Conservation (phyloP, 2,329 filamentous ascomycete genomes). For the Tolypocladium inflatum region DNA sequence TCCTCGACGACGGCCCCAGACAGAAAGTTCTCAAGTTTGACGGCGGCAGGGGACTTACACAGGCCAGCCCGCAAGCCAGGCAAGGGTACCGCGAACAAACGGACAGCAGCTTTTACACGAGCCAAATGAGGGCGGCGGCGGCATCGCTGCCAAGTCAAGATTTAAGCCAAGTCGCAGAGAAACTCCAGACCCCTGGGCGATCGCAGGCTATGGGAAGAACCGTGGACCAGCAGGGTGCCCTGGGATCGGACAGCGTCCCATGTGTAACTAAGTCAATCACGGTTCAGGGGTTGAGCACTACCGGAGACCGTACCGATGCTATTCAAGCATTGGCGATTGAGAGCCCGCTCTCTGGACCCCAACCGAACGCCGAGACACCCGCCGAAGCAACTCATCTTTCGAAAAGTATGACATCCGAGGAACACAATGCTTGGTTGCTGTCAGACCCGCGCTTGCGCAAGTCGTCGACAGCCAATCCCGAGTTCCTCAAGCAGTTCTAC, state of each 20-base stretch:
- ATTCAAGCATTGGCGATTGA: neutral
- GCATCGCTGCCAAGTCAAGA: constrained; percentile 16
- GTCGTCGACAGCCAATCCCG: constrained; percentile 83
- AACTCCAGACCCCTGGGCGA: constrained; percentile 12
- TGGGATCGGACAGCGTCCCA: neutral
- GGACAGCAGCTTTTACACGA: constrained; percentile 72
- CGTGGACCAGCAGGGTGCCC: neutral
- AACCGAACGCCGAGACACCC: neutral
- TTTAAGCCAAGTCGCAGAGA: constrained; percentile 17
- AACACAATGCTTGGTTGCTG: constrained; percentile 80
- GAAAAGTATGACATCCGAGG: constrained; percentile 76
- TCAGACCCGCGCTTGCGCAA: constrained; percentile 79
- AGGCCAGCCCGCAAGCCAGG: constrained; percentile 46
- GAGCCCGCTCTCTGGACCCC: neutral
- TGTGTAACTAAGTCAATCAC: neutral
- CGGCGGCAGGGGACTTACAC: constrained; percentile 55
- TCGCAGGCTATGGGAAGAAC: neutral
- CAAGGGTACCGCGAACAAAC: constrained; percentile 73
- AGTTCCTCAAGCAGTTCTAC: constrained; percentile 91
- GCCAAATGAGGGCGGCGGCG: constrained; percentile 45
- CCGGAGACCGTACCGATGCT: neutral
- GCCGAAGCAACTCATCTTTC: constrained; percentile 5
- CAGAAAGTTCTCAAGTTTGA: constrained; percentile 66
- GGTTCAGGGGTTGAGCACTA: neutral
- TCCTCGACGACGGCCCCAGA: constrained; percentile 73